Percentiles rank a stretch among this genome's conserved stretches.
These are phyloP conservation scores for Cruciata laevipes DNA, from an alignment of 257 asterid species.

Conservation along the genomic window DNA sequence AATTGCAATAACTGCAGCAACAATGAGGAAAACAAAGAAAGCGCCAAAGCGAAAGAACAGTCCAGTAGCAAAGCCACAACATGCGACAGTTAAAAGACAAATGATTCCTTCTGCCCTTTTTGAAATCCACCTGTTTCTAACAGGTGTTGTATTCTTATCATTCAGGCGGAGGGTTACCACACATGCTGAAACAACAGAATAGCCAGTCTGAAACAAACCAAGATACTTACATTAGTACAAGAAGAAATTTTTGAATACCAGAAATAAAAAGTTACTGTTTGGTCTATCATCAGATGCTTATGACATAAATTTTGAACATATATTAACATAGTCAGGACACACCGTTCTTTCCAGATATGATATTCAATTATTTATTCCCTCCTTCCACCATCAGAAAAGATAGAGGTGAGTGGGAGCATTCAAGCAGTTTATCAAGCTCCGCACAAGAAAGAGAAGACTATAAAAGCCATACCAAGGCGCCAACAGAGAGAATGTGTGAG, in stretches of 20 bases:
- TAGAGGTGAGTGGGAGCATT: neutral
- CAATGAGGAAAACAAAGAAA: slow-evolving; percentile 46
- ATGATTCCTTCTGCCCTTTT: slow-evolving; percentile 57
- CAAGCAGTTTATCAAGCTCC: neutral
- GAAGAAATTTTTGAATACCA: neutral
- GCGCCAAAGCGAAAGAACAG: slow-evolving; percentile 56
- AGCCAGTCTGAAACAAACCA: slow-evolving; percentile 69
- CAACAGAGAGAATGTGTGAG: slow-evolving; percentile 93
- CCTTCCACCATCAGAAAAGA: neutral
- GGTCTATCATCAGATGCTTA: neutral
- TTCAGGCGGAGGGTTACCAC: slow-evolving; percentile 82
- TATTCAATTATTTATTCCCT: neutral
- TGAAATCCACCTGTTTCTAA: slow-evolving; percentile 38
- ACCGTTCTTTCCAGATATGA: neutral
- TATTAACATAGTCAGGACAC: neutral
- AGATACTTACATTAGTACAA: slow-evolving; percentile 11
- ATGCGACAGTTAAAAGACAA: slow-evolving; percentile 58
- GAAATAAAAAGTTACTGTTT: neutral
- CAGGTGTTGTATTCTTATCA: slow-evolving; percentile 36
- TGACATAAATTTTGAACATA: neutral
- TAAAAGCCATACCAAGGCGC: slow-evolving; percentile 66
- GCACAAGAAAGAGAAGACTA: neutral
- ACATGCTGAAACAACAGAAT: slow-evolving; percentile 94
- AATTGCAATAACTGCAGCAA: slow-evolving; percentile 50
- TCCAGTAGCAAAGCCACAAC: slow-evolving; percentile 75